phyloP scores from a whole-genome alignment of 2,329 filamentous ascomycete species.

The Sporothrix euskadiensis region DNA sequence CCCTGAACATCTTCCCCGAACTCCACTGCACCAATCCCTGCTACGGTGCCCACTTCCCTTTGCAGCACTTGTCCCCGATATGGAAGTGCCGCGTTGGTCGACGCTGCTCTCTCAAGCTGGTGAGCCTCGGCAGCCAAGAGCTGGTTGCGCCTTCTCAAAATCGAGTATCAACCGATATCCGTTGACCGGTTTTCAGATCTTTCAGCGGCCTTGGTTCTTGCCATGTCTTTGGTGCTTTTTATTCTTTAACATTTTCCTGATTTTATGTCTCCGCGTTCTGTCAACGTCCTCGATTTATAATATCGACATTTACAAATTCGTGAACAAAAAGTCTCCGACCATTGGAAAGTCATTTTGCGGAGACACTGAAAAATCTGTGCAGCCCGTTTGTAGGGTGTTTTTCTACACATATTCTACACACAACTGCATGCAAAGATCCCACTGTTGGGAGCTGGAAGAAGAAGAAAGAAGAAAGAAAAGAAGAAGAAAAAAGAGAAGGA shows the following conservation, averaged over 20 bases:
- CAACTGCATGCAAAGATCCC: too few relatives aligned
- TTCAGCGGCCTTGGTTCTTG: not conserved
- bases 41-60: not conserved
- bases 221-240: not conserved
- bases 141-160: not conserved
- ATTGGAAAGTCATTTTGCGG: not conserved
- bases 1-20: not conserved
- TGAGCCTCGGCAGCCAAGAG: conserved; percentile 14
- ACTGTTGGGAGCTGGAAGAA: too few relatives aligned
- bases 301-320: not conserved
- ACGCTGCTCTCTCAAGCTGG: not conserved
- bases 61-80: conserved; percentile 2
- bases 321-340: not conserved
- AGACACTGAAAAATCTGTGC: conserved; percentile 8
- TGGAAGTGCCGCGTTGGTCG: conserved; percentile 22
- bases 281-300: conserved; percentile 1
- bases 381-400: conserved; percentile 4
- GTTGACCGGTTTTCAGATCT: not conserved
- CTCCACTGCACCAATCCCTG: not conserved
- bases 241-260: not conserved
- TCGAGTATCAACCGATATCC: not conserved
- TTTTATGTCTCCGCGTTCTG: not conserved
- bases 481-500: too few relatives aligned
- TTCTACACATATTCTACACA: not conserved
- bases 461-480: too few relatives aligned